These are phyloP conservation scores for Priceomyces medius DNA, from an alignment of 805 yeast species.

Conservation along the genomic window DNA sequence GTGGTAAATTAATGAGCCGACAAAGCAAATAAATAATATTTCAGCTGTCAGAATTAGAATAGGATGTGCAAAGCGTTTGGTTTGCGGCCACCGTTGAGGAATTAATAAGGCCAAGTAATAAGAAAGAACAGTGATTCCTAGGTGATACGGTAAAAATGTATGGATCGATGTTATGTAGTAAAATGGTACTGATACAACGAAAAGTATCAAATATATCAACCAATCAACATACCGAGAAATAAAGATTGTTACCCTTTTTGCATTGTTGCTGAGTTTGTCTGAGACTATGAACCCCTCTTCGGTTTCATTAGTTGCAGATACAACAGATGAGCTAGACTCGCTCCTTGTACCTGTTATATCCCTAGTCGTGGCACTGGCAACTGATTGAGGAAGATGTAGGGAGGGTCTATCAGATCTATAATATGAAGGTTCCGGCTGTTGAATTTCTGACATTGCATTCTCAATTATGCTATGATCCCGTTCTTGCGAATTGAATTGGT, in stretches of 20 bases:
- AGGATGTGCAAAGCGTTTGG: conserved; percentile 64
- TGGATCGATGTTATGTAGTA: conserved; percentile 51
- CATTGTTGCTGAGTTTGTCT: conserved; percentile 2
- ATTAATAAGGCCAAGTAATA: conserved; percentile 52
- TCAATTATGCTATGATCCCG: background rate
- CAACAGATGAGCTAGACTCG: background rate
- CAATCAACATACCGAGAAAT: conserved; percentile 54
- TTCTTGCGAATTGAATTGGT: conserved; percentile 14
- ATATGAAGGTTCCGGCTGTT: conserved; percentile 17
- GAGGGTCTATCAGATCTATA: conserved; percentile 11
- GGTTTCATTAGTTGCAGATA: background rate
- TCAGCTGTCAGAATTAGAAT: conserved; percentile 63
- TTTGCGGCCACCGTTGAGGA: conserved; percentile 43
- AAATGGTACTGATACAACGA: conserved; percentile 57
- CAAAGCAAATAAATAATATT: conserved; percentile 62
- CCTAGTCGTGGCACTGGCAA: background rate
- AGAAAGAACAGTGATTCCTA: conserved; percentile 56
- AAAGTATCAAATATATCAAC: conserved; percentile 46
- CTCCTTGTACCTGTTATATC: background rate
- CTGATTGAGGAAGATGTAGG: conserved; percentile 3
- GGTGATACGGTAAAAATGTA: conserved; percentile 60
- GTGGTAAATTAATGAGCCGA: conserved; percentile 54
- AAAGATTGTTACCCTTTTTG: conserved; percentile 18
- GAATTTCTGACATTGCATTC: background rate
- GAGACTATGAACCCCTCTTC: background rate